Conservation (phyloP, 495 filamentous ascomycete genomes). For the Pyrenopolyporus hunteri region DNA sequence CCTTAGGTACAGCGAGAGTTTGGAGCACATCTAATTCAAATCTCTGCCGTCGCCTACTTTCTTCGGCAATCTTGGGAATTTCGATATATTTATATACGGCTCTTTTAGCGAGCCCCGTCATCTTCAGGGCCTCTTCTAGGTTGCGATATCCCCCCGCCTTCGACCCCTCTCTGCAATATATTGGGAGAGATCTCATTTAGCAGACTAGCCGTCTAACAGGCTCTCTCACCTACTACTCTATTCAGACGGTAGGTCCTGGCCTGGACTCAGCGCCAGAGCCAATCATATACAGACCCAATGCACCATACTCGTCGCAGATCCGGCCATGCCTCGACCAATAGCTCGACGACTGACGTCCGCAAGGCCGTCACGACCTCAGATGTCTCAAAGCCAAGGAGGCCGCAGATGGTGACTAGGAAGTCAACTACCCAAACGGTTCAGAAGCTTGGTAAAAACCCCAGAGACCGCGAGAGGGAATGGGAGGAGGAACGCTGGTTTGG, state of each 20-base stretch:
- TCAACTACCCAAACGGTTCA: slow-evolving; percentile 46
- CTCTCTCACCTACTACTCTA: slow-evolving; percentile 12
- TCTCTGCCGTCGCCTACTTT: slow-evolving; percentile 4
- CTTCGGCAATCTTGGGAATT: slow-evolving; percentile 9
- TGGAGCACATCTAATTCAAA: slow-evolving; percentile 7
- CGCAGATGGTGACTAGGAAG: slow-evolving; percentile 47
- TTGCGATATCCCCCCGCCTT: slow-evolving; percentile 25
- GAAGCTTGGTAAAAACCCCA: slow-evolving; percentile 52
- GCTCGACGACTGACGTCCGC: slow-evolving; percentile 57
- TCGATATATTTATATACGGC: slow-evolving; percentile 12
- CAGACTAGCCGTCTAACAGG: slow-evolving; percentile 3
- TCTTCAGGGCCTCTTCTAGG: slow-evolving; percentile 7
- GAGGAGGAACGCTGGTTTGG: slow-evolving; percentile 56
- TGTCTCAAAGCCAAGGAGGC: slow-evolving; percentile 46
- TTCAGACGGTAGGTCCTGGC: slow-evolving; percentile 17
- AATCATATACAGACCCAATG: slow-evolving; percentile 44
- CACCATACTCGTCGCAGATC: slow-evolving; percentile 58
- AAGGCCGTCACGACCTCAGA: slow-evolving; percentile 48
- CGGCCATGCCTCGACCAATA: slow-evolving; percentile 54
- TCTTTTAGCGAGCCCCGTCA: neutral
- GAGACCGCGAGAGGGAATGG: slow-evolving; percentile 52
- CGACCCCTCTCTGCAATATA: slow-evolving; percentile 28
- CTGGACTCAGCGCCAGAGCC: slow-evolving; percentile 20
- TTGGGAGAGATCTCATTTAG: slow-evolving; percentile 15
- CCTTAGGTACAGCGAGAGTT: slow-evolving; percentile 1